Percentiles rank a stretch among this genome's conserved stretches.
phyloP scores from a whole-genome alignment of 2,329 filamentous ascomycete species.

The Calonectria fujianensis region DNA sequence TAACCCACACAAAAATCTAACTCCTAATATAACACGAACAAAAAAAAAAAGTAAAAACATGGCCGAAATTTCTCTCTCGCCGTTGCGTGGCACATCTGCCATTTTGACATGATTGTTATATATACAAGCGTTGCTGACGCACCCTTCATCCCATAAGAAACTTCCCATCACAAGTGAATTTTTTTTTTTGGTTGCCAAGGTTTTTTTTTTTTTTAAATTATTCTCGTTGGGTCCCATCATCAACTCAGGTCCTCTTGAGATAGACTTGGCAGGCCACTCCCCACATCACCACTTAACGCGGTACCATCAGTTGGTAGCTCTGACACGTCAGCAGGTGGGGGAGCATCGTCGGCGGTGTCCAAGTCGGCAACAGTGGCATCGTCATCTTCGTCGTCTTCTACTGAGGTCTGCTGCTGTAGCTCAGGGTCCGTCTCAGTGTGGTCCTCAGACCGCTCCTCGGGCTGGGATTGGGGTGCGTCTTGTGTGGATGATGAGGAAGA shows the following conservation, averaged over 20 bases:
- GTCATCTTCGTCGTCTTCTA: slow-evolving; percentile 20
- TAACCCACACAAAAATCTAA: slow-evolving; percentile 17
- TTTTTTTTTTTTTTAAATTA: neutral
- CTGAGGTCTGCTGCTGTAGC: slow-evolving; percentile 31
- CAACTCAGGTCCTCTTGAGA: slow-evolving; percentile 52
- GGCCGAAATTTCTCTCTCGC: slow-evolving; percentile 25
- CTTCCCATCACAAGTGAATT: neutral
- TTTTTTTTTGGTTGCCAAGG: neutral
- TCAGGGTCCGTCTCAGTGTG: slow-evolving; percentile 23
- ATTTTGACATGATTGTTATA: slow-evolving; percentile 32
- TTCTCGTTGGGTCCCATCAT: slow-evolving; percentile 26
- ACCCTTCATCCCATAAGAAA: neutral
- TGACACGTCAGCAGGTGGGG: slow-evolving; percentile 9
- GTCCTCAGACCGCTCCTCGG: slow-evolving; percentile 40
- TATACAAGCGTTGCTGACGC: slow-evolving; percentile 23
- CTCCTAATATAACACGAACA: slow-evolving; percentile 4
- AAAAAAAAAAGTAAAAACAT: slow-evolving; percentile 26
- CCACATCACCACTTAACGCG: slow-evolving; percentile 69
- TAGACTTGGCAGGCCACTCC: slow-evolving; percentile 71
- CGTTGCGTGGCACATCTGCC: slow-evolving; percentile 30
- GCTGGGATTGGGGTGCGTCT: slow-evolving; percentile 40
- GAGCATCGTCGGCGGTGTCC: neutral
- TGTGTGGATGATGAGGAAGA: slow-evolving; percentile 25
- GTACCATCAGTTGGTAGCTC: slow-evolving; percentile 54
- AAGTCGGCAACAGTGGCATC: slow-evolving; percentile 18